phyloP scores from a whole-genome alignment of 352 stramenopile species.

The Saprolegnia parasitica region DNA sequence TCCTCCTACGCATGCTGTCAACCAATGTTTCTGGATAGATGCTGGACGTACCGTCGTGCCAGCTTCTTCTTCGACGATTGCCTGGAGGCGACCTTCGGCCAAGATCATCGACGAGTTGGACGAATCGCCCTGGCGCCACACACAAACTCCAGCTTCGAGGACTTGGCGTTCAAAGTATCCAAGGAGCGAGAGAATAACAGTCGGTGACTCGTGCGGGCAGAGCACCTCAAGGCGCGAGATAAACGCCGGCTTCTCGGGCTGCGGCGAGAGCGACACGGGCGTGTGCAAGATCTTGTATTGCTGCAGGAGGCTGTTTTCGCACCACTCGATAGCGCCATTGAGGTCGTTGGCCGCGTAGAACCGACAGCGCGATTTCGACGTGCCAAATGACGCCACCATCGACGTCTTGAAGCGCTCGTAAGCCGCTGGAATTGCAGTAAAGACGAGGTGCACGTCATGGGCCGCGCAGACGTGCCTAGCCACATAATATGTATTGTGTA shows the following conservation, averaged over 20 bases:
- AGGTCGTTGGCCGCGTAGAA: constrained; percentile 59
- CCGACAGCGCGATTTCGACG: constrained; percentile 12
- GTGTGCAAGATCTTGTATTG: constrained; percentile 31
- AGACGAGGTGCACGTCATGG: constrained; percentile 60
- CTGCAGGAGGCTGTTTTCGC: constrained; percentile 56
- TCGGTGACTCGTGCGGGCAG: constrained; percentile 61
- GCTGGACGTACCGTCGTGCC: constrained; percentile 40
- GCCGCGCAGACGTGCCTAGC: constrained; percentile 44
- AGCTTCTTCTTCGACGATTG: constrained; percentile 73
- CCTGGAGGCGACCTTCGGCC: constrained; percentile 55
- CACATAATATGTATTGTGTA: not conserved
- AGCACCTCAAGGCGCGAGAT: constrained; percentile 46
- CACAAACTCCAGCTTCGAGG: constrained; percentile 48
- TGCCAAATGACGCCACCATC: not conserved
- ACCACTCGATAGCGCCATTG: constrained; percentile 67
- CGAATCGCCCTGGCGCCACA: constrained; percentile 65
- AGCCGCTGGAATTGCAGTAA: constrained; percentile 53
- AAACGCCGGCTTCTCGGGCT: constrained; percentile 14
- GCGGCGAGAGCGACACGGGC: not conserved
- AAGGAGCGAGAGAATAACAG: constrained; percentile 57
- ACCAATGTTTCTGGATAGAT: no score
- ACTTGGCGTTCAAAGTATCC: constrained; percentile 68
- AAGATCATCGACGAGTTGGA: constrained; percentile 56
- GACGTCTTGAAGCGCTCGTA: constrained; percentile 49
- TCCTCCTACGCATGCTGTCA: constrained; percentile 35